These are phyloP conservation scores for Aquanectria penicillioides DNA, from an alignment of 2,329 filamentous ascomycete genomes.

Conservation along the genomic window DNA sequence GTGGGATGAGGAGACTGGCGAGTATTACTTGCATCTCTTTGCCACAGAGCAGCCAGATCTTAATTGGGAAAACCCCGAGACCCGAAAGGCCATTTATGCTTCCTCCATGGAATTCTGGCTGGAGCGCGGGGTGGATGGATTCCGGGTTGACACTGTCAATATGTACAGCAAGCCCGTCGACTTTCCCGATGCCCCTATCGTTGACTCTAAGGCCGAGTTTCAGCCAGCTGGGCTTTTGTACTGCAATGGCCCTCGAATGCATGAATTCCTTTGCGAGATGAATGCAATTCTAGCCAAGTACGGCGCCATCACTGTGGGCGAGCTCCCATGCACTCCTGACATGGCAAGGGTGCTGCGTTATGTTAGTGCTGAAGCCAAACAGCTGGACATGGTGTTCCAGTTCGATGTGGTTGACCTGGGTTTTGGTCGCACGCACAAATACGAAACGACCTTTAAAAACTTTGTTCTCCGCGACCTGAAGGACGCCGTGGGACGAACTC, in stretches of 20 bases:
- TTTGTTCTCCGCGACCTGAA: slow-evolving; percentile 62
- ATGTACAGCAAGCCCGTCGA: slow-evolving; percentile 72
- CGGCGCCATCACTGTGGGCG: slow-evolving; percentile 76
- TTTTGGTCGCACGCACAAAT: slow-evolving; percentile 60
- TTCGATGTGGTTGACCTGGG: slow-evolving; percentile 73
- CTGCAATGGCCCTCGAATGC: slow-evolving; percentile 75
- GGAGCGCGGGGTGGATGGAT: slow-evolving; percentile 75
- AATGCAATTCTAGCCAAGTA: slow-evolving; percentile 68
- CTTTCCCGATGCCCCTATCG: slow-evolving; percentile 67
- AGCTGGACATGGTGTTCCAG: slow-evolving; percentile 77
- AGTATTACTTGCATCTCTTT: slow-evolving; percentile 84
- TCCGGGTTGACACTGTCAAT: slow-evolving; percentile 81
- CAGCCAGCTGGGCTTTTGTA: slow-evolving; percentile 68
- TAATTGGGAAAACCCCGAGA: slow-evolving; percentile 82
- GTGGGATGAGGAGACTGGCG: slow-evolving; percentile 75
- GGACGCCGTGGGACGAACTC: slow-evolving; percentile 58
- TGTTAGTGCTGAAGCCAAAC: slow-evolving; percentile 65
- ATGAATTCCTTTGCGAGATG: slow-evolving; percentile 76
- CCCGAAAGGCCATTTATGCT: slow-evolving; percentile 76
- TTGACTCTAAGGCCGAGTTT: slow-evolving; percentile 53
- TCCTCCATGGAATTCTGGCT: slow-evolving; percentile 84
- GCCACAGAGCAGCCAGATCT: slow-evolving; percentile 81
- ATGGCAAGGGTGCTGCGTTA: slow-evolving; percentile 66
- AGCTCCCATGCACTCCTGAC: slow-evolving; percentile 72
- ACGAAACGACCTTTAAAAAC: slow-evolving; percentile 57